phyloP scores from a whole-genome alignment of 202 grass and related monocot genomes.

The Hordeum pubiflorum region DNA sequence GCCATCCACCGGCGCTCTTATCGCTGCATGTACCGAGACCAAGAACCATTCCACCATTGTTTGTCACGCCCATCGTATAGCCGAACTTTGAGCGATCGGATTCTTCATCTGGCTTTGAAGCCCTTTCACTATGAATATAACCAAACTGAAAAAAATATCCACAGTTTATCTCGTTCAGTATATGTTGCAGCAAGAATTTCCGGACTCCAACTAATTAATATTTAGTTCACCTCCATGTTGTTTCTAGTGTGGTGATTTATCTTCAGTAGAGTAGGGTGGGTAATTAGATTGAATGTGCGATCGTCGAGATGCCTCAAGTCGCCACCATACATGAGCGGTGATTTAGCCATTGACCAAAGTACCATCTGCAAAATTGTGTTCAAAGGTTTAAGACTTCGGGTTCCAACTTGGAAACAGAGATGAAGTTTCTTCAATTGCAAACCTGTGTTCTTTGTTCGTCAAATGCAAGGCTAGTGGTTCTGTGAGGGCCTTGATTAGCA shows the following conservation, averaged over 20 bases:
- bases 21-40: constrained; percentile 49
- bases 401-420: not conserved
- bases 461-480: constrained; percentile 60
- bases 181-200: not conserved
- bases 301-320: constrained; percentile 67
- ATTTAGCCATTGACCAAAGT: constrained; percentile 90
- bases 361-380: constrained; percentile 43
- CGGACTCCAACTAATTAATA: not conserved
- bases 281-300: constrained; percentile 59
- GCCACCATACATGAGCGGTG: constrained; percentile 84
- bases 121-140: constrained; percentile 41
- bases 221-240: constrained; percentile 62
- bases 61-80: constrained; percentile 11
- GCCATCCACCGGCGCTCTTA: constrained; percentile 54
- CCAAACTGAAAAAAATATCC: constrained; percentile 49
- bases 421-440: not conserved
- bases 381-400: not conserved
- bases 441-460: constrained; percentile 91
- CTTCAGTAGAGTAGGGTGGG: constrained; percentile 65
- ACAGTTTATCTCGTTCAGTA: constrained; percentile 27
- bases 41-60: constrained; percentile 29
- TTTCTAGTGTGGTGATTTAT: constrained; percentile 73
- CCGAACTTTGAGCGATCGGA: not conserved
- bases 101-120: constrained; percentile 12
- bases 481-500: constrained; percentile 53